These are phyloP conservation scores for Chaetothyriales sp. DNA, from an alignment of 2,329 filamentous ascomycete species.

Conservation along the genomic window DNA sequence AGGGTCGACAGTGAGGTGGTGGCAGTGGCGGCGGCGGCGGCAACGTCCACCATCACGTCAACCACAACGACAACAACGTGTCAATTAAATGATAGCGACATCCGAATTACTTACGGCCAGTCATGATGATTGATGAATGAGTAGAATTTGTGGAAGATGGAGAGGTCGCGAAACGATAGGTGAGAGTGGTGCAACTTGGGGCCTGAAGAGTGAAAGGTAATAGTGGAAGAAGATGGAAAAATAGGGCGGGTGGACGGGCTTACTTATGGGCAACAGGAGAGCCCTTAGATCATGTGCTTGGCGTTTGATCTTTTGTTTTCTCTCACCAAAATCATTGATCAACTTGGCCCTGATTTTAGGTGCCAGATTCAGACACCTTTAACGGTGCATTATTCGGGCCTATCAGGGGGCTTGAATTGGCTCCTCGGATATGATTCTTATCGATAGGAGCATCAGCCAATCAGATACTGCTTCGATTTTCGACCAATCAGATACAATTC, in stretches of 20 bases:
- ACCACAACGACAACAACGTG: neutral
- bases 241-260: neutral
- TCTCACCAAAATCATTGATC: neutral
- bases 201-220: too few species aligned
- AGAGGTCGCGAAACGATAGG: constrained; percentile 13
- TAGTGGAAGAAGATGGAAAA: neutral
- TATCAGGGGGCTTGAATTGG: neutral
- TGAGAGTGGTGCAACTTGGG: neutral
- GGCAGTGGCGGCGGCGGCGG: too few species aligned
- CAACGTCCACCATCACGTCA: neutral
- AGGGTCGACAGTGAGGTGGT: neutral
- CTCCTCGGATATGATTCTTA: neutral
- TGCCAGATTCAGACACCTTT: neutral
- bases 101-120: constrained; percentile 39
- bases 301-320: neutral
- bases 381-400: neutral
- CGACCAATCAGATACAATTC: too few species aligned
- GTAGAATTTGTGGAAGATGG: constrained; percentile 17
- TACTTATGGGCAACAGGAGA: neutral
- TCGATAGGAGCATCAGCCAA: too few species aligned
- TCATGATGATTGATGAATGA: constrained; percentile 34
- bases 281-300: neutral
- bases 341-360: neutral
- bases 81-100: constrained; percentile 30
- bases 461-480: too few species aligned